These are phyloP conservation scores for Calonectria hongkongensis DNA, from an alignment of 2,329 filamentous ascomycete genomes.

Conservation along the genomic window DNA sequence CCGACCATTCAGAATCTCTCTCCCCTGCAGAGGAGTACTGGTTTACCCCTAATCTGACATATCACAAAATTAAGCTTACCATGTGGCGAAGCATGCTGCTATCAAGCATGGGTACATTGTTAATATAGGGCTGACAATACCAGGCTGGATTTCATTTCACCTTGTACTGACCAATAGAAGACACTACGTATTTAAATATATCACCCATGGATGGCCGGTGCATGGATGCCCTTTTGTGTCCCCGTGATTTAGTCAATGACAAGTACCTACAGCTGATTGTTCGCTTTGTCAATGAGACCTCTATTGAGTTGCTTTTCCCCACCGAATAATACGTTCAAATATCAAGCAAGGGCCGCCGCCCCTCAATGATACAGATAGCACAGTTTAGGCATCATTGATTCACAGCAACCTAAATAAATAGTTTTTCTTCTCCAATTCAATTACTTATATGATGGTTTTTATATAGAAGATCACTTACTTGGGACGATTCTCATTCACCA, in stretches of 20 bases:
- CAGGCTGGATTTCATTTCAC: background rate
- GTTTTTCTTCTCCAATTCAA: background rate
- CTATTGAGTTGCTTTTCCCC: background rate
- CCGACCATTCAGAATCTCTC: background rate
- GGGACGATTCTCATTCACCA: background rate
- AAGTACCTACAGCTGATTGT: background rate
- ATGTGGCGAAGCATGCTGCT: background rate
- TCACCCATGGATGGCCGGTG: background rate
- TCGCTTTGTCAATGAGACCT: background rate
- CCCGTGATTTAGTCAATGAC: background rate
- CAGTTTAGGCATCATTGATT: background rate
- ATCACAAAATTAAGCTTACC: background rate
- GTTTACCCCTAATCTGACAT: background rate
- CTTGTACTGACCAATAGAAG: background rate
- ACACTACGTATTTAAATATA: too few species aligned
- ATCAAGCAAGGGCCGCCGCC: background rate
- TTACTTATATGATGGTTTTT: background rate
- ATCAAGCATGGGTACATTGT: too few species aligned
- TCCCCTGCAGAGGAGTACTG: background rate
- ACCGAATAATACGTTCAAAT: background rate
- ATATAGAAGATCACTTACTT: too few species aligned
- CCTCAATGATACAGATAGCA: background rate
- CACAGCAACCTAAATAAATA: background rate
- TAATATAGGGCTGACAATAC: background rate
- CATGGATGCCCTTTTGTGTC: background rate